Evolutionary conservation across 2,329 filamentous ascomycete genomes (phyloP).

Genomic region (Fusarium sambucinum): DNA sequence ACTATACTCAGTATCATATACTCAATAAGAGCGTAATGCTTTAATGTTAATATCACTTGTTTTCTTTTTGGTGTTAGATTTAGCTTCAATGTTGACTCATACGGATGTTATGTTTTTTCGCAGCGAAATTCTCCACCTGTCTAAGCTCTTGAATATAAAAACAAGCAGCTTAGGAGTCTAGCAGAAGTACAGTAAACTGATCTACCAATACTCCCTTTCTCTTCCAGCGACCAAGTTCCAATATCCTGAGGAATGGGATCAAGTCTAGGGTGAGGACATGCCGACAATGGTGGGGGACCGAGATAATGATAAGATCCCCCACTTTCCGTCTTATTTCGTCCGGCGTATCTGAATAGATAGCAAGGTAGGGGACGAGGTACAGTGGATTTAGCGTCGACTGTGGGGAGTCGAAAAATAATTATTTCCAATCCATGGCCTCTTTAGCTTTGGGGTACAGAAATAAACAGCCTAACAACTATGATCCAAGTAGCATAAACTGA

Average conservation of each 20-base stretch:
- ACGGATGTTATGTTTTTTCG: not conserved
- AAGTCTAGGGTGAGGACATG: conserved; percentile 29
- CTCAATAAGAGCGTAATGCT: not conserved
- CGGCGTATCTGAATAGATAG: conserved; percentile 24
- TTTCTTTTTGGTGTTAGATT: not conserved
- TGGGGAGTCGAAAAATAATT: conserved; percentile 47
- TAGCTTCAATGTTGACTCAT: not conserved
- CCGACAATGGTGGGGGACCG: conserved; percentile 26
- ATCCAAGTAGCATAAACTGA: no score
- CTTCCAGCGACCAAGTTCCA: not conserved
- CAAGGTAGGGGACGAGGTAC: conserved; percentile 42
- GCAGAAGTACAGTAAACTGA: not conserved
- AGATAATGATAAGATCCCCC: conserved; percentile 40
- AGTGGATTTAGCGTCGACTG: conserved; percentile 37
- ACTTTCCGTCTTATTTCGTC: conserved; percentile 27
- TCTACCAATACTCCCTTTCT: not conserved
- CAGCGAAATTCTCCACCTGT: not conserved
- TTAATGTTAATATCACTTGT: not conserved
- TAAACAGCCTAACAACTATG: no score
- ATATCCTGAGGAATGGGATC: not conserved
- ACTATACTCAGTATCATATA: not conserved
- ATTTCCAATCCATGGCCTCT: conserved; percentile 30
- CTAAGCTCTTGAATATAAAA: no score
- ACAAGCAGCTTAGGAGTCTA: no score
- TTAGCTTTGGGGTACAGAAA: no score